These are phyloP conservation scores for Hypoxylon sp. DNA, from an alignment of 2,329 filamentous ascomycete species.

Conservation along the genomic window DNA sequence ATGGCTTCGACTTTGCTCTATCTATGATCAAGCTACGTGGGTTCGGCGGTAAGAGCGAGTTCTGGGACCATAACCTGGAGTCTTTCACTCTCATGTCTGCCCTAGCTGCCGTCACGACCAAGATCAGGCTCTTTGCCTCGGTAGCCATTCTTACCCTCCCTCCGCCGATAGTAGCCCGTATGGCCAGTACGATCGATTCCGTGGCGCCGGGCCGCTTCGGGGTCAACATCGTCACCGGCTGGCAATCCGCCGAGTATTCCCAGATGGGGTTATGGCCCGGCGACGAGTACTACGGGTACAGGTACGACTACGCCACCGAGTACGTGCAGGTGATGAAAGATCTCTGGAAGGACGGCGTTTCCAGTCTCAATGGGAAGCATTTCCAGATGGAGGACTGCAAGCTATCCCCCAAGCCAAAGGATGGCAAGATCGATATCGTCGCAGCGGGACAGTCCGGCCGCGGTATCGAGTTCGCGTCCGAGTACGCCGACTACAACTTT, in stretches of 20 bases:
- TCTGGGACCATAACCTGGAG: conserved; percentile 53
- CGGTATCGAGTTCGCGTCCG: conserved; percentile 51
- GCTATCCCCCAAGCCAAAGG: conserved; percentile 42
- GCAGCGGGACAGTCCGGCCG: conserved; percentile 51
- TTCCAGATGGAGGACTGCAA: conserved; percentile 53
- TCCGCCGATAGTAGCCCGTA: conserved; percentile 48
- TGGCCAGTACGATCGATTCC: conserved; percentile 50
- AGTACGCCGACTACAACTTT: conserved; percentile 52
- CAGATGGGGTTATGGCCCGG: conserved; percentile 53
- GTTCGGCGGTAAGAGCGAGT: conserved; percentile 50
- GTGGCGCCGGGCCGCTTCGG: conserved; percentile 51
- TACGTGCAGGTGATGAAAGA: conserved; percentile 52
- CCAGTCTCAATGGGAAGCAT: conserved; percentile 51
- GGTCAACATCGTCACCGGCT: conserved; percentile 52
- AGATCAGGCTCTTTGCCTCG: conserved; percentile 51
- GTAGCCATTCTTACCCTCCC: conserved; percentile 50
- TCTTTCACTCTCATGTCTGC: conserved; percentile 52
- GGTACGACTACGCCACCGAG: conserved; percentile 52
- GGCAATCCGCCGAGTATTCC: conserved; percentile 51
- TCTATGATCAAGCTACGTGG: conserved; percentile 52
- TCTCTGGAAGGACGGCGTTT: conserved; percentile 49
- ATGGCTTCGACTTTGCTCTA: conserved; percentile 49
- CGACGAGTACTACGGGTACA: conserved; percentile 46
- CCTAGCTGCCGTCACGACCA: conserved; percentile 50
- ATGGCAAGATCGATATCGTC: conserved; percentile 46